These are phyloP conservation scores for Sedum album DNA, from an alignment of 164 flowering plant genomes.

Conservation along the genomic window DNA sequence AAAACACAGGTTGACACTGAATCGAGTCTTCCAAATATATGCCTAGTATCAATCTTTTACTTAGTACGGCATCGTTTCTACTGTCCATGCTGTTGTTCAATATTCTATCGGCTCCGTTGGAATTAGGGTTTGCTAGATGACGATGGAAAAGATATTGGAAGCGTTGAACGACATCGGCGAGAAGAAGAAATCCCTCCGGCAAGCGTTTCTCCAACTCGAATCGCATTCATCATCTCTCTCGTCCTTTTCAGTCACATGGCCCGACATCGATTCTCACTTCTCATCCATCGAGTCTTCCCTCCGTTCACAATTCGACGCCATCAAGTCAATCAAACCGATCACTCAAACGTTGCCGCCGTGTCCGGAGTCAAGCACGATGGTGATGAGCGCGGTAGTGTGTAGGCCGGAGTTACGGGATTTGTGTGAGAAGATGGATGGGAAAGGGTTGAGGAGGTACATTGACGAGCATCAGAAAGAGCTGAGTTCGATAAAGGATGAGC, in stretches of 20 bases:
- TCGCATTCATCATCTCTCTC: slow-evolving; percentile 33
- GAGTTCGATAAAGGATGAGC: slow-evolving; percentile 22
- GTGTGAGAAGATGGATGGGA: slow-evolving; percentile 50
- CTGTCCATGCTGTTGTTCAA: no score
- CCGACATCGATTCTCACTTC: slow-evolving; percentile 56
- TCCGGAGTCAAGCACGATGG: no score
- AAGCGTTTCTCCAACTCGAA: slow-evolving; percentile 36
- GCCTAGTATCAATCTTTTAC: no score
- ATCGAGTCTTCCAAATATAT: no score
- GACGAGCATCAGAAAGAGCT: slow-evolving; percentile 23
- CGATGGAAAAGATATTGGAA: slow-evolving; percentile 24
- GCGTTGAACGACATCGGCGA: slow-evolving; percentile 25
- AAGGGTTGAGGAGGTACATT: slow-evolving; percentile 35
- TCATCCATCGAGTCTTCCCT: slow-evolving; percentile 32
- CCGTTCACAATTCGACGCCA: slow-evolving; percentile 19
- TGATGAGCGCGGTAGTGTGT: slow-evolving; percentile 10
- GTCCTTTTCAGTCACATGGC: slow-evolving; percentile 45
- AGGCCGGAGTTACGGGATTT: slow-evolving; percentile 34
- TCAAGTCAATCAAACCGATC: slow-evolving; percentile 16
- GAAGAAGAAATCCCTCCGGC: slow-evolving; percentile 31
- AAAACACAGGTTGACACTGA: no score
- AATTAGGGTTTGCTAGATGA: slow-evolving; percentile 4
- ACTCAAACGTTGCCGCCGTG: background rate
- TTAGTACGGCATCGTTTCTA: no score
- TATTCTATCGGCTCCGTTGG: background rate